Base-by-base conservation (phyloP, 1,139 yeast genomes). In the Blastobotrys serpentis region DNA sequence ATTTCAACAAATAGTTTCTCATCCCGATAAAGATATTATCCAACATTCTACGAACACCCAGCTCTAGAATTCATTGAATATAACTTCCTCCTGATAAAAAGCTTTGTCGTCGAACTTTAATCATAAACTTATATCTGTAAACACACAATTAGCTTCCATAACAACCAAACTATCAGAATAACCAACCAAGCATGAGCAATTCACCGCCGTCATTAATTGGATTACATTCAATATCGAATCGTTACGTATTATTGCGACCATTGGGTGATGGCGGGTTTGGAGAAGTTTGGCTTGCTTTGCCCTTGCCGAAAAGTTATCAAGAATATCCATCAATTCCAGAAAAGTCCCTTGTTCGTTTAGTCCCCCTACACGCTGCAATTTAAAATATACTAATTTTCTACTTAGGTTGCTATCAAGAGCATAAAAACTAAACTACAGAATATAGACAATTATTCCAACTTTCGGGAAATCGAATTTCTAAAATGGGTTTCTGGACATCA, bases 241-340 rank as follows among this genome's bases (percentile, higher is more conserved):
- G 78, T 47, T 86, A 82, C 62, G 76, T 73, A 49, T 56, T 72
- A 3, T 70, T 84, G 8, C 72, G 77, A 44, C 73, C 71, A 45
- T 68, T 86, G 51, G 95, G 95, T 0, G 77, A 76, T 52, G 95
- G 95, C 1, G 82, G 90, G 46, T 86, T 86, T 72, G 95, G 95
- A 0, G 70, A 77, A 1, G 95, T 86, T 1, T 70, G 76, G 5
- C 69, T 84, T 54, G 92, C 88, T 11, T 41, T 26, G n/a, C 55
- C 55, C 13, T 19, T 42, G 18, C 34, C 50, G 10, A 40, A 40
- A 19, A 29, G 34, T 21, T 29, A 25, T 25, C 3, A 17, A 11
- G 43, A 40, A 19, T 11, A 14, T 23, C 18, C 34, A 4, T 26
- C 34, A 19, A 40, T 40, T 4, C 34, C 23, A 16, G 16, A 22